A percentile compares a stretch with the other conserved stretches of the same genome.
phyloP scores from a whole-genome alignment of 208 protist genomes.

The Trichomonas gallinae region DNA sequence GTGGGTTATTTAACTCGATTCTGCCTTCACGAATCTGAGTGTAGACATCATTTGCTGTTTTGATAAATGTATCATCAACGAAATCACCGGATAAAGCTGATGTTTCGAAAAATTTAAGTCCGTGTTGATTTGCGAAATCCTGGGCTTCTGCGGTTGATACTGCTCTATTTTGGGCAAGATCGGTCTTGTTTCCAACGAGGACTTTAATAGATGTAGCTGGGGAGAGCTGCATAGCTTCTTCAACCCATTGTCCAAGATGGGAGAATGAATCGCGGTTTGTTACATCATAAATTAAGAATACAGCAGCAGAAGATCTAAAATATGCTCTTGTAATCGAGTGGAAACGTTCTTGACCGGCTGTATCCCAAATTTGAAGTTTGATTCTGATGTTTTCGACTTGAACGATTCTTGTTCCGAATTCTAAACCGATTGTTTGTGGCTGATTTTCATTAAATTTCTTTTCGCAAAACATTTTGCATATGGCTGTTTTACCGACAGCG shows the following conservation, averaged over 20 bases:
- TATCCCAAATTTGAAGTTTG: slow-evolving; percentile 18
- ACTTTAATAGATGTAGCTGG: background rate
- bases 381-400: background rate
- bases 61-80: background rate
- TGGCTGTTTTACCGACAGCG: background rate
- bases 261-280: slow-evolving; percentile 2
- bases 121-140: background rate
- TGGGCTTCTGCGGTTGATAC: background rate
- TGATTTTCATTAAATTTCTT: slow-evolving; percentile 13
- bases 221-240: background rate
- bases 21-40: background rate
- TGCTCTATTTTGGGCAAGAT: background rate
- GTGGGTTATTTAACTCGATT: background rate
- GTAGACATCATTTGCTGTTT: background rate
- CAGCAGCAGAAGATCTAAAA: background rate
- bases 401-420: background rate
- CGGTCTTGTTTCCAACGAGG: slow-evolving; percentile 23
- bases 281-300: background rate
- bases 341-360: slow-evolving; percentile 14
- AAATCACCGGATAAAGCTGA: background rate
- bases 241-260: background rate
- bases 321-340: background rate
- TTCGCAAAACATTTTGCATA: background rate
- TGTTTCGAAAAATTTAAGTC: slow-evolving; percentile 23
- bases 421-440: slow-evolving; percentile 2